A percentile compares a stretch with the other conserved stretches of the same genome.
These are phyloP conservation scores for Ascochyta pisi DNA, from an alignment of 2,329 filamentous ascomycete species.

Conservation along the genomic window DNA sequence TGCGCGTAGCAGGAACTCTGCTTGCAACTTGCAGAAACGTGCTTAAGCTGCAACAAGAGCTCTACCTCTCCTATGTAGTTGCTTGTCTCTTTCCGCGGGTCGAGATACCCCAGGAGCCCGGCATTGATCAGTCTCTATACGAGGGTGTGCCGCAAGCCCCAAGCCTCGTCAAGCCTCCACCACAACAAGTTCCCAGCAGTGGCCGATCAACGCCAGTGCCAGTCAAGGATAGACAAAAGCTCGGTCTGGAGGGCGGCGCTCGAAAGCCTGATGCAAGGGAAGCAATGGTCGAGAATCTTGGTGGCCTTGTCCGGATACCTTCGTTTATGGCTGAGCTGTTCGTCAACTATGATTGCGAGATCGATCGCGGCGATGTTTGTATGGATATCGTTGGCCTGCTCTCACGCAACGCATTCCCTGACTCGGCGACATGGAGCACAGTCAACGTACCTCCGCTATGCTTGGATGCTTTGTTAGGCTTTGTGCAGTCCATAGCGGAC, in stretches of 20 bases:
- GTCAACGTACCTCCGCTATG: conserved; percentile 96
- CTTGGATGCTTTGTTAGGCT: conserved; percentile 87
- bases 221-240: conserved; percentile 88
- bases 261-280: conserved; percentile 94
- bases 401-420: conserved; percentile 92
- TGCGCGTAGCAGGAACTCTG: conserved; percentile 89
- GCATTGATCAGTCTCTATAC: conserved; percentile 90
- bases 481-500: conserved; percentile 90
- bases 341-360: conserved; percentile 97
- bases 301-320: conserved; percentile 88
- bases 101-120: conserved; percentile 87
- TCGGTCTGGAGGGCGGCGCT: conserved; percentile 89
- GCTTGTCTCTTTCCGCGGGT: conserved; percentile 93
- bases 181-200: conserved; percentile 71
- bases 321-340: conserved; percentile 95
- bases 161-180: conserved; percentile 79
- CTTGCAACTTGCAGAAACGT: conserved; percentile 89
- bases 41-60: conserved; percentile 93
- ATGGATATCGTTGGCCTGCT: conserved; percentile 94
- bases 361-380: conserved; percentile 88
- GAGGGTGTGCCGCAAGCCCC: conserved; percentile 91
- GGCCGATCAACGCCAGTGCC: conserved; percentile 89
- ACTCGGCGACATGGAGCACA: conserved; percentile 98
- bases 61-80: conserved; percentile 93
- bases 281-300: conserved; percentile 97